phyloP scores from a whole-genome alignment of 129 eudicot species.

The Tagetes erecta region DNA sequence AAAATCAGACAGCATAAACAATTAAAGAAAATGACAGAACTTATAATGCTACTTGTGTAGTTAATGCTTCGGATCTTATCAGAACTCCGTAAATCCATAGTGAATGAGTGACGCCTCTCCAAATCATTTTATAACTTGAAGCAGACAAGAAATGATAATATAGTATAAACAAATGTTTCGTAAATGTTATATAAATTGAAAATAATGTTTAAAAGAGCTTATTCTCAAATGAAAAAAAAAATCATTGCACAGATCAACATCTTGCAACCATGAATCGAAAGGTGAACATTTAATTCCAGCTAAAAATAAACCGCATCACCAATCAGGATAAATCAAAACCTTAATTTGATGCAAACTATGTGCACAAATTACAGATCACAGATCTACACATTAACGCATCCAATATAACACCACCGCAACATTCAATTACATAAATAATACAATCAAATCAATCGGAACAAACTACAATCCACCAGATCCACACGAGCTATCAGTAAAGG shows the following conservation, averaged over 20 bases:
- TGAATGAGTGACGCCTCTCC: not conserved
- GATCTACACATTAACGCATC: conserved; percentile 20
- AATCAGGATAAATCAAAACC: not conserved
- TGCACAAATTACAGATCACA: not conserved
- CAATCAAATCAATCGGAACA: not conserved
- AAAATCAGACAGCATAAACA: not conserved
- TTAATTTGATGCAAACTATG: not conserved
- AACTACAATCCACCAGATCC: conserved; percentile 26
- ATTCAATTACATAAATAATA: not conserved
- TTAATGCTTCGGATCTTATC: not conserved
- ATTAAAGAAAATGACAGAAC: not conserved
- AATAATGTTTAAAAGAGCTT: not conserved
- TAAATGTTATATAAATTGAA: not conserved
- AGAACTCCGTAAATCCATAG: not conserved
- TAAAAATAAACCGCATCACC: not conserved
- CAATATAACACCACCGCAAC: not conserved
- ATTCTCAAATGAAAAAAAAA: too few relatives aligned
- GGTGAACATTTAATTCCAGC: not conserved
- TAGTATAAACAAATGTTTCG: not conserved
- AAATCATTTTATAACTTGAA: not conserved
- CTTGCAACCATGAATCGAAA: not conserved
- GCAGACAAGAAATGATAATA: not conserved
- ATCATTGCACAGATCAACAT: conserved; percentile 9
- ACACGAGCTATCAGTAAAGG: conserved; percentile 15
- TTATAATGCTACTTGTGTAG: not conserved